Conservation (phyloP, 2,329 filamentous ascomycete genomes). For the Domatiomyces catenatus region DNA sequence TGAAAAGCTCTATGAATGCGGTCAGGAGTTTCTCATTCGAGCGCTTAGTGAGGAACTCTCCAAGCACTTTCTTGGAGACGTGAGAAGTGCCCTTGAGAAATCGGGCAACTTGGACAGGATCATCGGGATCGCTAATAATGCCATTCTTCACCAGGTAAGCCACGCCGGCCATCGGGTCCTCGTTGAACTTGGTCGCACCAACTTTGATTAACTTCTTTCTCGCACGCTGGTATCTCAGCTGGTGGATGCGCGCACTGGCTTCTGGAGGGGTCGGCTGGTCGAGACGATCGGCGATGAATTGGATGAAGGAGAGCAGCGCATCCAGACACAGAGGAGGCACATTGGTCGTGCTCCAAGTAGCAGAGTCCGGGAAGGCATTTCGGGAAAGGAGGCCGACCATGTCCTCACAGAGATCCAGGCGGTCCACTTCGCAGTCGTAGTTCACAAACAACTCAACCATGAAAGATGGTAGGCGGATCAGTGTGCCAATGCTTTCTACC, state of each 20-base stretch:
- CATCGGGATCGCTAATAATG: conserved; percentile 60
- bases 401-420: conserved; percentile 84
- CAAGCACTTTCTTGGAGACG: conserved; percentile 77
- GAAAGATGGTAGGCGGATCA: conserved; percentile 84
- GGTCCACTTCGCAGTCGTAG: conserved; percentile 89
- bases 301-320: conserved; percentile 75
- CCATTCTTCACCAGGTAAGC: conserved; percentile 72
- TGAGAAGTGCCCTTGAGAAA: conserved; percentile 80
- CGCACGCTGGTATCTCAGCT: conserved; percentile 55
- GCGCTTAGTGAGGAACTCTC: conserved; percentile 84
- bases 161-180: conserved; percentile 77
- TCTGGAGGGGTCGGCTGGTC: conserved; percentile 47
- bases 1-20: conserved; percentile 72
- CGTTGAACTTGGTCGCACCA: conserved; percentile 84
- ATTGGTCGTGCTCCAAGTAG: conserved; percentile 97
- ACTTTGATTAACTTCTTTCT: conserved; percentile 80
- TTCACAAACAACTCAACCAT: conserved; percentile 95
- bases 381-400: conserved; percentile 83
- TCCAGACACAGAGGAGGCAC: conserved; percentile 90
- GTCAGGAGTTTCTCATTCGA: conserved; percentile 72
- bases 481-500: conserved; percentile 87
- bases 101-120: conserved; percentile 63
- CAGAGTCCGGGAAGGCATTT: conserved; percentile 91
- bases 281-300: conserved; percentile 77
- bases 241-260: conserved; percentile 49